phyloP scores from a whole-genome alignment of 2,329 filamentous ascomycete species.

The Pseudofabraea citricarpa region DNA sequence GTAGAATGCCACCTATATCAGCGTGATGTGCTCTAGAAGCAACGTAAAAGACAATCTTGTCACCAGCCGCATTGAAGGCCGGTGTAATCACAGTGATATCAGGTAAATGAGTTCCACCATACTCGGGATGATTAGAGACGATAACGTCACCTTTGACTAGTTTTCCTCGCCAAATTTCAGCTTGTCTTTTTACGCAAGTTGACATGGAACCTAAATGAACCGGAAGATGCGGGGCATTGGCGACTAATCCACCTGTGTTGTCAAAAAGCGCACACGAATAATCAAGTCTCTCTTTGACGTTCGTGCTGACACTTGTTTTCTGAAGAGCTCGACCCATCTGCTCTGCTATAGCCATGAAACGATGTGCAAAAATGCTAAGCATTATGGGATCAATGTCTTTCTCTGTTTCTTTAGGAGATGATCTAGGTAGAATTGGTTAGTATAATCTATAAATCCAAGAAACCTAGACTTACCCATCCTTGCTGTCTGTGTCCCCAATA shows the following conservation, averaged over 20 bases:
- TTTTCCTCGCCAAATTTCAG: slow-evolving; percentile 74
- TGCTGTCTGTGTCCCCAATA: slow-evolving; percentile 53
- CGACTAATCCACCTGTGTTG: slow-evolving; percentile 68
- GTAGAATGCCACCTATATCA: slow-evolving; percentile 78
- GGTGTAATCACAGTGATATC: slow-evolving; percentile 81
- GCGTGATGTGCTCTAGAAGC: slow-evolving; percentile 63
- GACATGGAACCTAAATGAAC: slow-evolving; percentile 82
- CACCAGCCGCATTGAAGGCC: slow-evolving; percentile 62
- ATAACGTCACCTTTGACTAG: slow-evolving; percentile 76
- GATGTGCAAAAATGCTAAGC: slow-evolving; percentile 73
- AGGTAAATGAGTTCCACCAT: slow-evolving; percentile 76
- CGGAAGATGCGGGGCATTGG: slow-evolving; percentile 75
- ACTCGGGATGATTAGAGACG: slow-evolving; percentile 80
- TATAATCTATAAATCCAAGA: background rate
- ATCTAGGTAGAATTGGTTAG: slow-evolving; percentile 2
- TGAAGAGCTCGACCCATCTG: slow-evolving; percentile 77
- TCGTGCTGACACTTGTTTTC: slow-evolving; percentile 75
- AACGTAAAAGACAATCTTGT: slow-evolving; percentile 30
- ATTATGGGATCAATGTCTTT: slow-evolving; percentile 67
- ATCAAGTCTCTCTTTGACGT: slow-evolving; percentile 77
- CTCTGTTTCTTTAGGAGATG: slow-evolving; percentile 27
- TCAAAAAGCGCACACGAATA: slow-evolving; percentile 83
- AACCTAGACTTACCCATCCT: slow-evolving; percentile 32
- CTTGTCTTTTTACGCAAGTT: slow-evolving; percentile 75
- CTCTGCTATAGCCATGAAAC: slow-evolving; percentile 83